These are phyloP conservation scores for Flaveria bidentis DNA, from an alignment of 129 eudicot genomes.

Conservation along the genomic window DNA sequence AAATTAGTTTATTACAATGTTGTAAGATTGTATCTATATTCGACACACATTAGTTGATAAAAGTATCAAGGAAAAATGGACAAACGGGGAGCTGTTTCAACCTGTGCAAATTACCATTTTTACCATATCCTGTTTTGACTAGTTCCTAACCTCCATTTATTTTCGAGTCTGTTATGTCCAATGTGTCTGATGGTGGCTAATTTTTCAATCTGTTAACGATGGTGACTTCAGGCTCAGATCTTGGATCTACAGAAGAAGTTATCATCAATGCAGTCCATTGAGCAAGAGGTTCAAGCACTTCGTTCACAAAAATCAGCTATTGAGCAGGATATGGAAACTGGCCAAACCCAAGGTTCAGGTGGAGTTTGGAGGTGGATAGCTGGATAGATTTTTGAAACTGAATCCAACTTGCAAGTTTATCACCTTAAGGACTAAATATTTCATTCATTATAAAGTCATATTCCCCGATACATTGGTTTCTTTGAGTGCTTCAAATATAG, in stretches of 20 bases:
- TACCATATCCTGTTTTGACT: background rate
- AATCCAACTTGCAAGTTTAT: constrained; percentile 27
- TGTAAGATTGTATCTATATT: background rate
- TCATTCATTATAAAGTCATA: constrained; percentile 26
- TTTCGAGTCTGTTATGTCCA: background rate
- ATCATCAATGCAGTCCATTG: constrained; percentile 75
- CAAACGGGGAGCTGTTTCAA: background rate
- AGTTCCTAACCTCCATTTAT: background rate
- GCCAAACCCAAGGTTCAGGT: constrained; percentile 66
- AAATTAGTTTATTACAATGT: background rate
- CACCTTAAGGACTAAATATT: constrained; percentile 26
- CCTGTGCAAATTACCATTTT: background rate
- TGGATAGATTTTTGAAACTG: constrained; percentile 37
- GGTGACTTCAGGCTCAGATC: constrained; percentile 70
- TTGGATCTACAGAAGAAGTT: constrained; percentile 72
- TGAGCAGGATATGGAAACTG: constrained; percentile 72
- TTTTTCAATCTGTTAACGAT: constrained; percentile 6
- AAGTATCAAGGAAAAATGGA: background rate
- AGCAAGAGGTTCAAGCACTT: constrained; percentile 74
- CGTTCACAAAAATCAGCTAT: constrained; percentile 64
- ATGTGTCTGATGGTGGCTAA: constrained; percentile 1
- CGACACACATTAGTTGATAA: background rate
- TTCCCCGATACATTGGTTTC: constrained; percentile 15
- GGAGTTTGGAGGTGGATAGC: constrained; percentile 85
- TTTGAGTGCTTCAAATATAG: constrained; percentile 7